phyloP scores from a whole-genome alignment of 73 alveolate species.

The Blepharisma japonicum region DNA sequence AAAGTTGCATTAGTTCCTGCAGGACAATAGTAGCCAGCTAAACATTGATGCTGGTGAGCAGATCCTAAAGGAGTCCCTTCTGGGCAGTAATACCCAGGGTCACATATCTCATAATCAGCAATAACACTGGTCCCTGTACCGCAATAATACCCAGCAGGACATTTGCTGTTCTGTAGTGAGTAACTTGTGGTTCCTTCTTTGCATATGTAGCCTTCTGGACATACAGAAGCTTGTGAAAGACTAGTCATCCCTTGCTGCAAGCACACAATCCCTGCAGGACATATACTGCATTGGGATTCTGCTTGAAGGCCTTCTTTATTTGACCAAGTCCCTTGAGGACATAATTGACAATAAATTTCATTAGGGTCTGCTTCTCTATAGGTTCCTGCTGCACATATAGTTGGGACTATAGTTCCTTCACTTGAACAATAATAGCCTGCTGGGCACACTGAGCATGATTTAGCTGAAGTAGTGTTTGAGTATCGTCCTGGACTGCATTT shows the following conservation, averaged over 20 bases:
- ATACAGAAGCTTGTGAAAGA: constrained; percentile 46
- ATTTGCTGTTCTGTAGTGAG: constrained; percentile 42
- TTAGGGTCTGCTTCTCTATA: constrained; percentile 44
- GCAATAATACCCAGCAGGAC: constrained; percentile 75
- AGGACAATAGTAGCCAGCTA: constrained; percentile 70
- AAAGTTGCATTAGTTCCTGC: constrained; percentile 56
- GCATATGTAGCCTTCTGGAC: constrained; percentile 79
- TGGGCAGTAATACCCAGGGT: constrained; percentile 73
- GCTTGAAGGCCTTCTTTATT: constrained; percentile 39
- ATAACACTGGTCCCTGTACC: constrained; percentile 45
- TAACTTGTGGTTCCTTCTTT: constrained; percentile 53
- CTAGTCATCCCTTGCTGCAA: constrained; percentile 49
- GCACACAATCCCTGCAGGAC: constrained; percentile 53
- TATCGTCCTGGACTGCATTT: constrained; percentile 69
- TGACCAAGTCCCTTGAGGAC: constrained; percentile 85
- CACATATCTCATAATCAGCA: constrained; percentile 60
- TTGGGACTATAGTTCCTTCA: constrained; percentile 56
- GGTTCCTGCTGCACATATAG: constrained; percentile 67
- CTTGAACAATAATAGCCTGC: constrained; percentile 30
- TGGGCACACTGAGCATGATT: constrained; percentile 45
- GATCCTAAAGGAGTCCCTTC: constrained; percentile 59
- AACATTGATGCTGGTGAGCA: constrained; percentile 55
- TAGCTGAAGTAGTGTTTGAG: constrained; percentile 58
- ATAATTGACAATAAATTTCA: constrained; percentile 55
- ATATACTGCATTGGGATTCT: constrained; percentile 42